Evolutionary conservation across 2,329 filamentous ascomycete species (phyloP), one percentile per base, ranked within the genome.

Genomic region (Pleomassaria siparia): DNA sequence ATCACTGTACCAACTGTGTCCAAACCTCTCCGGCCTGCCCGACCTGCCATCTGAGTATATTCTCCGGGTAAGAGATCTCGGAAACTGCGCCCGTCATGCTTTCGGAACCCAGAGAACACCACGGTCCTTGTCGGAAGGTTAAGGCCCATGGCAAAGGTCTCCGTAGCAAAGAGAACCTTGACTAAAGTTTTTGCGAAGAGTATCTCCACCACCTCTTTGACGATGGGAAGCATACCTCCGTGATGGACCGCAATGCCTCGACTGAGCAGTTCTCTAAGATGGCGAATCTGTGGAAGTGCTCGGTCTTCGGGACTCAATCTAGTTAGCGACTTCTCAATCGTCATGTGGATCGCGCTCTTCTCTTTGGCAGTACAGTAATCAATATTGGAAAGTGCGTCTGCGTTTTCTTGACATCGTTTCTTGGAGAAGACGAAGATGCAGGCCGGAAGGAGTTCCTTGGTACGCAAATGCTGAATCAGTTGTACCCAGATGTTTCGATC

Each of bases 351-450:
- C 37, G 89, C 86, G 60, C 94, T 99, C 80, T 96, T 97, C 74
- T 99, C 94, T 2, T 86, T 81, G 0, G 91, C 90, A 5, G 88
- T 96, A 67, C 88, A 95, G 64, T 95, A 97, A 65, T 99, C 94
- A 57, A 96, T 86, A 64, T 96, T 97, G 52, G 89, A 92, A 18
- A 99, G 78, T 0, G 94, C 92, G 67, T 96, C 90, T 0, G 94
- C 94, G 67, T 97, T 99, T 66, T 97, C 91, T 70, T 99, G 94
- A 62, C 94, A 97, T 43, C 94, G 81, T 72, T 94, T 96, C 75
- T 97, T 99, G 2, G 94, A 99, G 72, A 99, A 99, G 46, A 99
- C 92, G 66, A 99, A 99, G 57, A 99, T 95, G 69, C 92, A 97
- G 8, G 88, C 90, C 0, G 94, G 94, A 3, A 99, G 81, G 3